phyloP scores from a whole-genome alignment of 129 eudicot species.

The Deinandra increscens region DNA sequence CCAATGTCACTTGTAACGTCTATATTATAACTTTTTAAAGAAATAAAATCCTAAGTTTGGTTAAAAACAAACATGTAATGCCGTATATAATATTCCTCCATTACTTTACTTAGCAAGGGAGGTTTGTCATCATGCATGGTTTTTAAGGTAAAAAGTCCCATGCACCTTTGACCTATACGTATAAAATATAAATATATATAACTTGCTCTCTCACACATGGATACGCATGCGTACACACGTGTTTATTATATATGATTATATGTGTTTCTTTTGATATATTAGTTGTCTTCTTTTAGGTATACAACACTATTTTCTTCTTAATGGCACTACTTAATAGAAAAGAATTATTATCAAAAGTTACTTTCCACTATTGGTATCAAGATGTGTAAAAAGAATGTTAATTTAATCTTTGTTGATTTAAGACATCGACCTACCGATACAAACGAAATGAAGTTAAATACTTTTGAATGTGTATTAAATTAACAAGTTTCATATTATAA shows the following conservation, averaged over 20 bases:
- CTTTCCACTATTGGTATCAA: too few relatives aligned
- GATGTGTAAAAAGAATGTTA: too few relatives aligned
- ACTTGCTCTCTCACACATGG: background rate
- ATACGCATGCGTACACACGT: constrained; percentile 13
- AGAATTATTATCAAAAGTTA: too few relatives aligned
- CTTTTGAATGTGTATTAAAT: too few relatives aligned
- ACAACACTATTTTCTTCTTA: too few relatives aligned
- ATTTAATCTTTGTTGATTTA: too few relatives aligned
- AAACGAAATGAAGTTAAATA: too few relatives aligned
- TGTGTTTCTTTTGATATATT: background rate
- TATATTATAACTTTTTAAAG: too few relatives aligned
- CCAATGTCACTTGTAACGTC: too few relatives aligned
- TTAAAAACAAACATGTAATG: constrained; percentile 16
- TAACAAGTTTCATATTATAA: too few relatives aligned
- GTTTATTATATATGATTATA: background rate
- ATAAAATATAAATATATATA: background rate
- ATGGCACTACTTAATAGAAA: too few relatives aligned
- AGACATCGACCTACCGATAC: too few relatives aligned
- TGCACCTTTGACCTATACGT: background rate
- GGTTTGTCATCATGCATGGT: constrained; percentile 31
- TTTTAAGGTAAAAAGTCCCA: constrained; percentile 10
- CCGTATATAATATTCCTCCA: constrained; percentile 14
- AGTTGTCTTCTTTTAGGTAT: background rate
- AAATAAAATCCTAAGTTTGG: background rate
- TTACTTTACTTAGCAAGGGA: constrained; percentile 35